Percentiles rank a stretch among this genome's conserved stretches.
These are phyloP conservation scores for Aspergillus ellipticus DNA, from an alignment of 495 filamentous ascomycete species.

Conservation along the genomic window DNA sequence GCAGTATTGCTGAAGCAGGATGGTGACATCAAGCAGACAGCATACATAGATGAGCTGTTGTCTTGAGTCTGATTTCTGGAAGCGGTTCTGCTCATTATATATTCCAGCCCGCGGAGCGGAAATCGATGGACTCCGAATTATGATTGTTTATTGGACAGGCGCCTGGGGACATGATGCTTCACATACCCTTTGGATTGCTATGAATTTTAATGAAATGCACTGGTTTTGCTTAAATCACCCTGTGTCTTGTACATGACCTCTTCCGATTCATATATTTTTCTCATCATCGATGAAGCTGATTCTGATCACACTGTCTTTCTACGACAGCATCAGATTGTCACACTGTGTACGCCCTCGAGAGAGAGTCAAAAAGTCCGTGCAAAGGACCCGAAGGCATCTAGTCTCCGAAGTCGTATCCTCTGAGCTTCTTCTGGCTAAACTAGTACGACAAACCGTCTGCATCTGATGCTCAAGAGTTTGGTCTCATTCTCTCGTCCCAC, in stretches of 20 bases:
- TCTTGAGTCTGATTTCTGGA: constrained; percentile 23
- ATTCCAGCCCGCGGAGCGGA: neutral
- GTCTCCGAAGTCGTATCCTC: too few relatives aligned
- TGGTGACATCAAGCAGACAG: constrained; percentile 51
- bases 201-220: neutral
- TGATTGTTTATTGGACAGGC: constrained; percentile 4
- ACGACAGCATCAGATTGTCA: too few relatives aligned
- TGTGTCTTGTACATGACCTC: neutral
- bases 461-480: too few relatives aligned
- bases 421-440: too few relatives aligned
- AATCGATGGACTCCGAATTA: constrained; percentile 7
- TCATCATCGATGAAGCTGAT: too few relatives aligned
- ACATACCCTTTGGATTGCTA: constrained; percentile 12
- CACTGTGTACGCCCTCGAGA: too few relatives aligned
- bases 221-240: neutral
- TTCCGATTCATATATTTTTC: neutral
- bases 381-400: too few relatives aligned
- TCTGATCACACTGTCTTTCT: too few relatives aligned
- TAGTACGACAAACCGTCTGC: too few relatives aligned
- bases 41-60: constrained; percentile 81
- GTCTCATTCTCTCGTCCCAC: too few relatives aligned
- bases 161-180: constrained; percentile 6
- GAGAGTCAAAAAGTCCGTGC: too few relatives aligned
- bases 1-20: constrained; percentile 73
- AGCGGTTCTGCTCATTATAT: neutral